Evolutionary conservation across 306 rosid species (phyloP), one percentile per base, ranked within the genome.

Genomic region (Erythrophleum fordii): DNA sequence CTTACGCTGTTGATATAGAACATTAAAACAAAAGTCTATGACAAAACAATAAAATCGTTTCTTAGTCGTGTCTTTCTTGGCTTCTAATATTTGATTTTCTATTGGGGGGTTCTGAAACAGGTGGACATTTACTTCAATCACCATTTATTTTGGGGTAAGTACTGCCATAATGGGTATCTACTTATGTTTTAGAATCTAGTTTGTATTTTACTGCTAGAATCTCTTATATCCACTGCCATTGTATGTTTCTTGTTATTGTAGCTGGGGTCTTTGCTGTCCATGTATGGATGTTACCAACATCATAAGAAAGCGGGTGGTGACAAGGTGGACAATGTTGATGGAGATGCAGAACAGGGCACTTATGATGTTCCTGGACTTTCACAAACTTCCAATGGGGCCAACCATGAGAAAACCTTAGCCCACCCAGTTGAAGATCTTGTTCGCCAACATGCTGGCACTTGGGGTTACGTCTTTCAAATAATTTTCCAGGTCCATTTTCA

Each of bases 71-170:
- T 34, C 56, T 48, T 16, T 48, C n/a, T 5, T 25, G 18, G 18
- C 9, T 26, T 28, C 37, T 59, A 28, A 25, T 59, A 20, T 75
- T 58, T 76, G 46, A 17, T 60, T 83, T 35, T 77, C 41, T 16
- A 0, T 56, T 67, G 26, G 75, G 64, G 55, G 72, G 58, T 23
- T 84, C 60, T 80, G 56, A 71, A 81, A 76, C 94, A 96, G 99
- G 88, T 93, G 98, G 99, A 96, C 99, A 72, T 92, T 93, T 74
- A 69, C 90, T 37, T 93, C 88, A 67, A 77, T 91, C 72, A 96
- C 98, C 55, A 78, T 93, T 46, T 96, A 96, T 82, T 96, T 96
- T 90, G 99, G 97, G 97, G 99, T 96, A 86, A 86, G 92, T 84
- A 37, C 81, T 71, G 6, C 49, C 52, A 73, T 75, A 77, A 85